phyloP scores from a whole-genome alignment of 495 filamentous ascomycete species.

The Aspergillus leporis region DNA sequence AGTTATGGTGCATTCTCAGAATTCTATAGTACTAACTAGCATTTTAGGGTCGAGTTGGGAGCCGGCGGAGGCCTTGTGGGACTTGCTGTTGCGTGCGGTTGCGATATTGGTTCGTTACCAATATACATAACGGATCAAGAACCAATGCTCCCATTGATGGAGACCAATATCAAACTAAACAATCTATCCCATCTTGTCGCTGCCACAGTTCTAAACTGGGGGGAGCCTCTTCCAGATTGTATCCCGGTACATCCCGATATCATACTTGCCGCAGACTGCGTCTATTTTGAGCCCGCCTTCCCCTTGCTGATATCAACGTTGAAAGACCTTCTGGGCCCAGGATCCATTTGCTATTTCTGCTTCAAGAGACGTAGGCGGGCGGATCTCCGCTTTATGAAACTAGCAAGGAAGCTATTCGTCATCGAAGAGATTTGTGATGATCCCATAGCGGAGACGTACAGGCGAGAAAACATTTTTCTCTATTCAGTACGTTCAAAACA shows the following conservation, averaged over 20 bases:
- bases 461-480: slow-evolving; percentile 63
- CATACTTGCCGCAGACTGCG: slow-evolving; percentile 92
- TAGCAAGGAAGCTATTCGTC: slow-evolving; percentile 61
- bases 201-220: slow-evolving; percentile 75
- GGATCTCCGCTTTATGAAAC: slow-evolving; percentile 71
- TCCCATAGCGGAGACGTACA: slow-evolving; percentile 56
- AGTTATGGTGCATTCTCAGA: not conserved
- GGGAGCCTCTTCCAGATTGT: slow-evolving; percentile 35
- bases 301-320: slow-evolving; percentile 83
- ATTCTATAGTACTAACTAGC: not conserved
- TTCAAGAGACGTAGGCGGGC: slow-evolving; percentile 85
- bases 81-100: slow-evolving; percentile 43
- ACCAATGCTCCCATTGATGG: slow-evolving; percentile 80
- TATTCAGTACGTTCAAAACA: slow-evolving; percentile 57
- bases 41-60: slow-evolving; percentile 79
- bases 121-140: slow-evolving; percentile 83
- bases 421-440: slow-evolving; percentile 65
- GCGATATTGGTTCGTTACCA: slow-evolving; percentile 33
- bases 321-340: slow-evolving; percentile 55
- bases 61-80: slow-evolving; percentile 89
- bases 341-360: slow-evolving; percentile 84
- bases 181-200: slow-evolving; percentile 58
- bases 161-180: slow-evolving; percentile 81
- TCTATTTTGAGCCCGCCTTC: slow-evolving; percentile 96
- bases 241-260: slow-evolving; percentile 61